phyloP scores from a whole-genome alignment of 208 protist genomes.

The Herpetomonas muscarum region DNA sequence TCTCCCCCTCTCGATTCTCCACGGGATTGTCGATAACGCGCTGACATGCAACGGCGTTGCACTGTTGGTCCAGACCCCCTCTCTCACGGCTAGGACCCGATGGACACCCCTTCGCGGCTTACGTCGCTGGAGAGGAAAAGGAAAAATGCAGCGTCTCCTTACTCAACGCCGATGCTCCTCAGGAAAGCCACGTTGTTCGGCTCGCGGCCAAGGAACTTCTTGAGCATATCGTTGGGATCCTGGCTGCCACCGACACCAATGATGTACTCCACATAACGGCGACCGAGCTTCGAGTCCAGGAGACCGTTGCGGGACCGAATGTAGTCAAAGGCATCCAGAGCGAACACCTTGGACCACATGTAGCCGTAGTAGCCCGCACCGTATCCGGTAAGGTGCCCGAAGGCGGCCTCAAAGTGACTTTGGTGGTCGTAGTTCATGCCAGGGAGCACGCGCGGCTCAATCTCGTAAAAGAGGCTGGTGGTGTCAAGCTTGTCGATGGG shows the following conservation, averaged over 20 bases:
- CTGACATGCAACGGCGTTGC: too few species aligned
- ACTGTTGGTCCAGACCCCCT: too few species aligned
- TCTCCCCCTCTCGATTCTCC: too few species aligned
- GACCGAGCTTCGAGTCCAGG: constrained; percentile 58
- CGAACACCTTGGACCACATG: constrained; percentile 87
- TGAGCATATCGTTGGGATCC: constrained; percentile 71
- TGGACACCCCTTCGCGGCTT: too few species aligned
- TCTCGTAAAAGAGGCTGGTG: constrained; percentile 45
- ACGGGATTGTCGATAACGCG: too few species aligned
- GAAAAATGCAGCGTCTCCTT: background rate
- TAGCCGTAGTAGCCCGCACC: constrained; percentile 82
- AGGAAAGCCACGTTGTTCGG: constrained; percentile 80
- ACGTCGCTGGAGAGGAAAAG: too few species aligned
- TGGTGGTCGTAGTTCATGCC: constrained; percentile 51
- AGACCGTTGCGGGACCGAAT: constrained; percentile 64
- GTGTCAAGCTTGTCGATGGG: constrained; percentile 44
- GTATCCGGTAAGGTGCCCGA: constrained; percentile 80
- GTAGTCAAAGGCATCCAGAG: constrained; percentile 78
- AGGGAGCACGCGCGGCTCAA: constrained; percentile 51
- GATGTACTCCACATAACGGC: constrained; percentile 65
- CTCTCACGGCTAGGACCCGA: too few species aligned
- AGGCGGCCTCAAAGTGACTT: constrained; percentile 77
- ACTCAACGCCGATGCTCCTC: constrained; percentile 55
- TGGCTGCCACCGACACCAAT: constrained; percentile 72
- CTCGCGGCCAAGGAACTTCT: constrained; percentile 79